Evolutionary conservation across 768 basidiomycete species (phyloP), one percentile per base, ranked within the genome.

Genomic region (Ramaria sp.): DNA sequence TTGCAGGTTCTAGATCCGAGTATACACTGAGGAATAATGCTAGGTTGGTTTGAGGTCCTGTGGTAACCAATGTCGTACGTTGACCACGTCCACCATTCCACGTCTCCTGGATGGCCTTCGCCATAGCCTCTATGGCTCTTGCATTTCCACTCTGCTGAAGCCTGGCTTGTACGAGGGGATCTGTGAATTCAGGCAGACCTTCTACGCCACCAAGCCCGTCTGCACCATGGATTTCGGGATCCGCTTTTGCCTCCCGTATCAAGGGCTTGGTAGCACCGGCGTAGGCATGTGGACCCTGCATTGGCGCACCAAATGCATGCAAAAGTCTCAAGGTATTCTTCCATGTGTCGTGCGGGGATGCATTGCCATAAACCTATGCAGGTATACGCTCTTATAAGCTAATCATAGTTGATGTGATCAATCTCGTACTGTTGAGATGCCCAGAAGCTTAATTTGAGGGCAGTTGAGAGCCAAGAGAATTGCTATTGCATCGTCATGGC

Each of bases 401-500:
- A 55, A 31, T 20, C 52, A 12, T 13, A 27, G 19, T 34, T 20
- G 53, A 22, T 33, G 41, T 7, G 34, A 37, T 37, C 9, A 37
- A 37, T 37, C 20, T 41, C 73, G 63, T 68, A 89, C 91, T 24
- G 89, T 89, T 0, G 91, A 92, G n/a, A 94, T 71, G 1, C 91
- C 92, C 6, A 91, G 69, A 19, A 95, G 78, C 38, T 77, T 68
- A 56, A 92, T 77, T 59, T 83, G 76, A 1, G 78, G 75, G 12
- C 76, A 75, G 61, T 89, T 80, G 4, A 86, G 65, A 4, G 88
- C 89, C 9, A 93, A 71, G 65, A 94, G 72, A 51, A 94, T 83
- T 3, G 89, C 90, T 11, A 82, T 83, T 4, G 88, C 92, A 71
- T 94, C 91, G 63, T 95, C 91, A 63, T 94, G 91, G 13, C 91